Evolutionary conservation across 805 yeast genomes (phyloP).

Genomic region (Metschnikowia shivogae): DNA sequence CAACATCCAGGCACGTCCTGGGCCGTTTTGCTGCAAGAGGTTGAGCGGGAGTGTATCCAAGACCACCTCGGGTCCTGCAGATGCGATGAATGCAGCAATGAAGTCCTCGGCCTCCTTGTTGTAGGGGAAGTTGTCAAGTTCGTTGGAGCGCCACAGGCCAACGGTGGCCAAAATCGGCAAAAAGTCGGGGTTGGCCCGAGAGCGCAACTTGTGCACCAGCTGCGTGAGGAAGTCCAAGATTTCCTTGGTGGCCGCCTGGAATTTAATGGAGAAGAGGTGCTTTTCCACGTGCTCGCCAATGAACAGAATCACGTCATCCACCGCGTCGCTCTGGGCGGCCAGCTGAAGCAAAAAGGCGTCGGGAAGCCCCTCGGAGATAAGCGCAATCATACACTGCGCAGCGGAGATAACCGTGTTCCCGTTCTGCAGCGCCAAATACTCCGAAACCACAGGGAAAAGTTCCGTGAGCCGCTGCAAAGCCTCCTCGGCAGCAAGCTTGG

Average conservation of each 20-base stretch:
- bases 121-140: conserved; percentile 59
- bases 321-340: conserved; percentile 39
- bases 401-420: conserved; percentile 68
- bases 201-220: conserved; percentile 57
- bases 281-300: conserved; percentile 51
- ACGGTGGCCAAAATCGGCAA: conserved; percentile 62
- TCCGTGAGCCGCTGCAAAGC: conserved; percentile 56
- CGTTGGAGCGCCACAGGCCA: conserved; percentile 84
- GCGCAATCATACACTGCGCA: conserved; percentile 80
- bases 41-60: conserved; percentile 74
- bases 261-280: conserved; percentile 66
- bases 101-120: conserved; percentile 77
- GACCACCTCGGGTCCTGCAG: conserved; percentile 85
- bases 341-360: conserved; percentile 56
- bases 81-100: conserved; percentile 70
- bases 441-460: conserved; percentile 44
- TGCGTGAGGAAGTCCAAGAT: conserved; percentile 65
- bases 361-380: conserved; percentile 63
- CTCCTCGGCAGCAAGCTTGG: conserved; percentile 31
- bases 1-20: conserved; percentile 95
- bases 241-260: conserved; percentile 70
- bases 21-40: conserved; percentile 45
- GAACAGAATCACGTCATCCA: conserved; percentile 50
- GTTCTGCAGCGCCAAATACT: conserved; percentile 65
- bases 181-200: conserved; percentile 68